A percentile compares a stretch with the other conserved stretches of the same genome.
Evolutionary conservation across 257 asterid species (phyloP).

Genomic region (Solanum neorickii): DNA sequence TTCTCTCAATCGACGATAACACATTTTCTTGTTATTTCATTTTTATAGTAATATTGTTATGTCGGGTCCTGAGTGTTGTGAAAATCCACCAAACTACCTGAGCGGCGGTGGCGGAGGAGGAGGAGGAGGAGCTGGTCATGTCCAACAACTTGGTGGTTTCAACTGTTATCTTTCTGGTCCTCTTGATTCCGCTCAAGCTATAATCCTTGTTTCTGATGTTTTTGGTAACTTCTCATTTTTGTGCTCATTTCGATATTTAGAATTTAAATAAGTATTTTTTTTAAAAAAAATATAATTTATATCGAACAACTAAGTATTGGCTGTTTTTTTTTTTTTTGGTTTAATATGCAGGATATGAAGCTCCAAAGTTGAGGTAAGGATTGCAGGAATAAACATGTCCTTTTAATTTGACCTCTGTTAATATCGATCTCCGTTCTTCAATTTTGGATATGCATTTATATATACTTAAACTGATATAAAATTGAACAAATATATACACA

Average conservation of each 20-base stretch:
- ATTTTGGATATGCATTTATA: too few species aligned
- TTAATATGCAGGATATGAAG: constrained; percentile 46
- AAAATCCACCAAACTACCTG: constrained; percentile 32
- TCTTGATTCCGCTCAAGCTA: constrained; percentile 23
- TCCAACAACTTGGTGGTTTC: constrained; percentile 38
- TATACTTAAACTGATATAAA: too few species aligned
- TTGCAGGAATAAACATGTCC: background rate
- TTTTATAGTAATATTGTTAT: background rate
- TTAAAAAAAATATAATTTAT: too few species aligned
- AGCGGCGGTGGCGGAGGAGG: constrained; percentile 9
- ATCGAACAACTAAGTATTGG: background rate
- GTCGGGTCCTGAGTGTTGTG: constrained; percentile 42
- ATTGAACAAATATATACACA: too few species aligned
- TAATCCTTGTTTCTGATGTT: constrained; percentile 40
- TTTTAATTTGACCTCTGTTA: too few species aligned
- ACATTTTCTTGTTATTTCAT: background rate
- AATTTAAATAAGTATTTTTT: too few species aligned
- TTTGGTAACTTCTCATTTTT: constrained; percentile 25
- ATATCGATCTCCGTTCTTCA: too few species aligned
- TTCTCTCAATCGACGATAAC: background rate
- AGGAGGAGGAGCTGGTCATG: constrained; percentile 42
- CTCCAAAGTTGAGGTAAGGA: constrained; percentile 48
- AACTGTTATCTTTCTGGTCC: constrained; percentile 32
- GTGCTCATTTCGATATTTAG: too few species aligned
- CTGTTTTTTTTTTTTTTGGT: background rate